Percentiles rank a stretch among this genome's conserved stretches.
Conservation (phyloP, 1,284 basidiomycete species). For the Erythrobasidium hasegawianum region DNA sequence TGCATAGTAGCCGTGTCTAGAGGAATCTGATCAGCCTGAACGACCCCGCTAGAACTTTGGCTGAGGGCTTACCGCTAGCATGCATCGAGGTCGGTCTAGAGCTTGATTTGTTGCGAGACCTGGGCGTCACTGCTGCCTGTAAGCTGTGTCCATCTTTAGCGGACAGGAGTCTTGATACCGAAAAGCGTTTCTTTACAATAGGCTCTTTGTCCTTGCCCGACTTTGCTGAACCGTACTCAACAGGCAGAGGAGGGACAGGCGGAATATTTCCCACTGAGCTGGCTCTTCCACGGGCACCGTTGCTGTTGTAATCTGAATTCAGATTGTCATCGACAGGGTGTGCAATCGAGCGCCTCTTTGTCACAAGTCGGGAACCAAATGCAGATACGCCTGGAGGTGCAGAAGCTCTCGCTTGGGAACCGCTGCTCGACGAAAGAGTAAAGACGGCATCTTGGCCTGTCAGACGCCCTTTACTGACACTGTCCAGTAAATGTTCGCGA, state of each 20-base stretch:
- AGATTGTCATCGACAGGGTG: constrained; percentile 6
- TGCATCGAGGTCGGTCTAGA: constrained; percentile 17
- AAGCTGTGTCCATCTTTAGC: not conserved
- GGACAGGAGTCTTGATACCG: constrained; percentile 17
- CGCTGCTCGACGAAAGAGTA: not conserved
- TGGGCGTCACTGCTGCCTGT: too few species aligned
- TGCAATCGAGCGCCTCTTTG: constrained; percentile 20
- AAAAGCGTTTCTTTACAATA: constrained; percentile 26
- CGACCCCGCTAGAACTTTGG: too few species aligned
- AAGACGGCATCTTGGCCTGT: constrained; percentile 43
- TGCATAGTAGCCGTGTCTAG: constrained; percentile 22
- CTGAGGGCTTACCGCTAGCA: constrained; percentile 1
- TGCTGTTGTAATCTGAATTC: not conserved
- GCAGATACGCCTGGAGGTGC: not conserved
- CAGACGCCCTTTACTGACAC: constrained; percentile 42
- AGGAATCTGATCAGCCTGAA: too few species aligned
- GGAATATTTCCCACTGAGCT: constrained; percentile 16
- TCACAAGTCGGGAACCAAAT: not conserved
- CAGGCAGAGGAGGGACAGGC: constrained; percentile 2
- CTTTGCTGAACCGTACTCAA: not conserved
- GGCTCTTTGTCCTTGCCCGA: constrained; percentile 1
- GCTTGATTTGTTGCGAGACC: not conserved
- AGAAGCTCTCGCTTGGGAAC: not conserved
- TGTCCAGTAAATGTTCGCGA: constrained; percentile 38
- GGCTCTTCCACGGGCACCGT: not conserved